Conservation (phyloP, 768 basidiomycete genomes). For the Mycena alexandri region DNA sequence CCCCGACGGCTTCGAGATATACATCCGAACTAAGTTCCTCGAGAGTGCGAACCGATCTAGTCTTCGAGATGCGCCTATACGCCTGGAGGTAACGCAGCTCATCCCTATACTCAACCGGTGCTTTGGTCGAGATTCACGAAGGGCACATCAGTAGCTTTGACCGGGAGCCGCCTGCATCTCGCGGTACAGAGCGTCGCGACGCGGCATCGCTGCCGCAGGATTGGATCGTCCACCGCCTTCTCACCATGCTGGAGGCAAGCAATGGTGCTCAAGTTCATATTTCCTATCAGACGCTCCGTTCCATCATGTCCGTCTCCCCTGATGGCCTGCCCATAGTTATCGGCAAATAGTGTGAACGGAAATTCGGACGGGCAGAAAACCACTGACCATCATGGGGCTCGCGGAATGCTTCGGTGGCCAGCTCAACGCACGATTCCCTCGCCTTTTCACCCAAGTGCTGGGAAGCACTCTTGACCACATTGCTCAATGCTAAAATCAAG, state of each 20-base stretch:
- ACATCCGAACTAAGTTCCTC: constrained; percentile 48
- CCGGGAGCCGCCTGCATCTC: constrained; percentile 62
- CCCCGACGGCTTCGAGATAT: constrained; percentile 54
- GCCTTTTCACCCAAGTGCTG: constrained; percentile 84
- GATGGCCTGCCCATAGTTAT: constrained; percentile 76
- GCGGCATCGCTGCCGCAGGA: constrained; percentile 54
- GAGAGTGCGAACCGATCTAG: constrained; percentile 52
- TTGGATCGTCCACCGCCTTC: constrained; percentile 65
- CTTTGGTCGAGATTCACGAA: constrained; percentile 55
- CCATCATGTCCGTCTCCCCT: constrained; percentile 59
- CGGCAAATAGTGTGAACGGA: constrained; percentile 50
- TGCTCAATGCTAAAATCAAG: constrained; percentile 80
- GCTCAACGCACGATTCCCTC: constrained; percentile 77
- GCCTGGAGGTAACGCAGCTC: constrained; percentile 64
- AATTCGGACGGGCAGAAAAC: neutral
- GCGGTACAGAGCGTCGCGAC: constrained; percentile 53
- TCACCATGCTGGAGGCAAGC: constrained; percentile 69
- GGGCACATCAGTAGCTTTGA: constrained; percentile 75
- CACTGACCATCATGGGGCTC: constrained; percentile 74
- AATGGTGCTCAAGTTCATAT: constrained; percentile 62
- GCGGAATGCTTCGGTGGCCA: constrained; percentile 84
- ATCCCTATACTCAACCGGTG: constrained; percentile 56
- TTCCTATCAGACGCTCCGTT: constrained; percentile 77
- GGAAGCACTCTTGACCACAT: constrained; percentile 77
- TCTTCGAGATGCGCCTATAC: constrained; percentile 55